A percentile compares a stretch with the other conserved stretches of the same genome.
Evolutionary conservation across 2,329 filamentous ascomycete genomes (phyloP).

Genomic region (Alternaria panax): DNA sequence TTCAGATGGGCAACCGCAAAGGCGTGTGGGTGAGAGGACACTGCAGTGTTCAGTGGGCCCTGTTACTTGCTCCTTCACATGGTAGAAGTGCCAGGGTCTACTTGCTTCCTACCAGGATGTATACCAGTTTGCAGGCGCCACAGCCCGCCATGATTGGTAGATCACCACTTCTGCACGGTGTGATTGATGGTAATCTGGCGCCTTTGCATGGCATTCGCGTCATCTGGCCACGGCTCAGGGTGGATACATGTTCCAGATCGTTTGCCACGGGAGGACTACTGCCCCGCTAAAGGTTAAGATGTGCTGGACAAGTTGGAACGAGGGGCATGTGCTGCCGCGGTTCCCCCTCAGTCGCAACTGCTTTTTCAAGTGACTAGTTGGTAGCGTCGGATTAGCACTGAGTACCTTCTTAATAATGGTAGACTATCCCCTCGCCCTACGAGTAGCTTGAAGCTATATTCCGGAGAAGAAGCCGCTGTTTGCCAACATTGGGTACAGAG

Average conservation of each 20-base stretch:
- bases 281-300: conserved; percentile 17
- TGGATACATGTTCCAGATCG: conserved; percentile 18
- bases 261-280: background rate
- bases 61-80: conserved; percentile 23
- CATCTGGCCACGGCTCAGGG: conserved; percentile 20
- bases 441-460: background rate
- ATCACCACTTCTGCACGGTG: conserved; percentile 20
- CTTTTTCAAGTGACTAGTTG: background rate
- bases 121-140: conserved; percentile 27
- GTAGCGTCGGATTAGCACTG: background rate
- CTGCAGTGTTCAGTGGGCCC: background rate
- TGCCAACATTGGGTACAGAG: background rate
- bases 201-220: conserved; percentile 34
- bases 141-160: conserved; percentile 31
- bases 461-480: background rate
- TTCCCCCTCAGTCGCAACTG: background rate
- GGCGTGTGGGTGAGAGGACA: conserved; percentile 13
- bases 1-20: conserved; percentile 19
- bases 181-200: conserved; percentile 30
- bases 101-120: conserved; percentile 20
- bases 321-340: background rate
- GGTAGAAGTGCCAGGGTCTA: conserved; percentile 9
- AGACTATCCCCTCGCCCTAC: background rate
- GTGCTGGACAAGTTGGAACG: conserved; percentile 4
- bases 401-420: background rate